Evolutionary conservation across 2,329 filamentous ascomycete genomes (phyloP).

Genomic region (Endoconidiophora polonica): DNA sequence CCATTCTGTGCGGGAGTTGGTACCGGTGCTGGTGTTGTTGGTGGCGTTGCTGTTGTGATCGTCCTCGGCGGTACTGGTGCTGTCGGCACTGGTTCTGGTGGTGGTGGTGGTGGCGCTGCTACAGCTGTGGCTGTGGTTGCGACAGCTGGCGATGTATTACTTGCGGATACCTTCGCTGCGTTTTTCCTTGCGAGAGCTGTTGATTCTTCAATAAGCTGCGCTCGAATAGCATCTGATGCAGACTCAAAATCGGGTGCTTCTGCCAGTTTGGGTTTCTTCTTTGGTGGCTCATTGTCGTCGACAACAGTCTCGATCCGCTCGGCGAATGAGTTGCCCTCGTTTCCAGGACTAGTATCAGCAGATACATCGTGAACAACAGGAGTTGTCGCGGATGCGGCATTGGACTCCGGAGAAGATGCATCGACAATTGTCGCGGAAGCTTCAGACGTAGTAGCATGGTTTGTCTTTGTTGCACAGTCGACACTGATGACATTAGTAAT

Average conservation of each 20-base stretch:
- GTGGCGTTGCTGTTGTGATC: background rate
- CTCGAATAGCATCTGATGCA: slow-evolving; percentile 9
- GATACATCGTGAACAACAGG: slow-evolving; percentile 52
- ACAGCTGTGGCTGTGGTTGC: background rate
- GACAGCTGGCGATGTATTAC: background rate
- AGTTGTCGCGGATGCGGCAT: slow-evolving; percentile 56
- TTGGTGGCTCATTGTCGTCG: slow-evolving; percentile 15
- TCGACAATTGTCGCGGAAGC: slow-evolving; percentile 11
- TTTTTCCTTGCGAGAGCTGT: slow-evolving; percentile 2
- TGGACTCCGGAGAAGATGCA: slow-evolving; percentile 44
- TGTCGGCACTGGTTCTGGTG: background rate
- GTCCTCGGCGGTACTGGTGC: background rate
- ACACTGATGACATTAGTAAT: background rate
- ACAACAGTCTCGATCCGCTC: background rate
- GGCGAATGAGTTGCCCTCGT: slow-evolving; percentile 27
- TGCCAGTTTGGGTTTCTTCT: background rate
- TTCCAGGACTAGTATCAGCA: slow-evolving; percentile 57
- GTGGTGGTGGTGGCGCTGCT: background rate
- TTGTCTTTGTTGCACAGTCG: no score
- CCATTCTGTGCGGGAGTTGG: background rate
- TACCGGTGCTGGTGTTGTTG: background rate
- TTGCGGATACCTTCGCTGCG: background rate
- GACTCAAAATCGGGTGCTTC: slow-evolving; percentile 5
- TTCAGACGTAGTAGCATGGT: background rate
- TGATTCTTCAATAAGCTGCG: slow-evolving; percentile 7